Evolutionary conservation across 208 protist genomes (phyloP).

Genomic region (Leishmania tarentolae): DNA sequence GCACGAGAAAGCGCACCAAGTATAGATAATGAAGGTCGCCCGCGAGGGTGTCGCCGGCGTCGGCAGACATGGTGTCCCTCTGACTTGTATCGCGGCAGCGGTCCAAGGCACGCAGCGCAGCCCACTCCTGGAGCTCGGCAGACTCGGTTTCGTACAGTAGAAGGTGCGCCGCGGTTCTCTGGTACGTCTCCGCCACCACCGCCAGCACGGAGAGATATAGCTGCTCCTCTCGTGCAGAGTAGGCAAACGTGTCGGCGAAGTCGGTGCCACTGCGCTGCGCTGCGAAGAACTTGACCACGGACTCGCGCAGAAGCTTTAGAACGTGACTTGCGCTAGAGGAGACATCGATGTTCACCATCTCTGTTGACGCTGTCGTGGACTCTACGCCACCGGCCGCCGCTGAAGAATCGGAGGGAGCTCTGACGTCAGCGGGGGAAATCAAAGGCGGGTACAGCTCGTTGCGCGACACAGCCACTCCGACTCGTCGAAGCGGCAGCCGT

Average conservation of each 20-base stretch:
- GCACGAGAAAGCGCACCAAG: conserved; percentile 80
- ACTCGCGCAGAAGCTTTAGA: conserved; percentile 47
- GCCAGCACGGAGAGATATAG: conserved; percentile 59
- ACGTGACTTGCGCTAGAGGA: conserved; percentile 49
- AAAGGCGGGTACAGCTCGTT: conserved; percentile 31
- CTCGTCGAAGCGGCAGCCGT: conserved; percentile 54
- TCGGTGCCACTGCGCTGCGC: conserved; percentile 50
- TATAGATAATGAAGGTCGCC: conserved; percentile 63
- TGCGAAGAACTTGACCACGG: conserved; percentile 52
- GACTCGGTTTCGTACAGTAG: conserved; percentile 78
- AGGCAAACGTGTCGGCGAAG: conserved; percentile 72
- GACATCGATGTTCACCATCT: conserved; percentile 17
- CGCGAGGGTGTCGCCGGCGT: neutral
- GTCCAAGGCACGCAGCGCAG: conserved; percentile 28
- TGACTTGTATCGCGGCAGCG: neutral
- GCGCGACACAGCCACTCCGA: conserved; percentile 31
- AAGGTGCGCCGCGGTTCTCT: conserved; percentile 46
- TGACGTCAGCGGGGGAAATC: neutral
- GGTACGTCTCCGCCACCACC: conserved; percentile 57
- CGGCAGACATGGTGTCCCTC: neutral
- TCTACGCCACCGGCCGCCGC: neutral
- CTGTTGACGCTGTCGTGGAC: neutral
- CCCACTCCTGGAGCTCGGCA: conserved; percentile 63
- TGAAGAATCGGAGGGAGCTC: neutral
- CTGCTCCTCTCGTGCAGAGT: conserved; percentile 63